These are phyloP conservation scores for Iris macrosiphon DNA, from an alignment of 106 monocot species.

Conservation along the genomic window DNA sequence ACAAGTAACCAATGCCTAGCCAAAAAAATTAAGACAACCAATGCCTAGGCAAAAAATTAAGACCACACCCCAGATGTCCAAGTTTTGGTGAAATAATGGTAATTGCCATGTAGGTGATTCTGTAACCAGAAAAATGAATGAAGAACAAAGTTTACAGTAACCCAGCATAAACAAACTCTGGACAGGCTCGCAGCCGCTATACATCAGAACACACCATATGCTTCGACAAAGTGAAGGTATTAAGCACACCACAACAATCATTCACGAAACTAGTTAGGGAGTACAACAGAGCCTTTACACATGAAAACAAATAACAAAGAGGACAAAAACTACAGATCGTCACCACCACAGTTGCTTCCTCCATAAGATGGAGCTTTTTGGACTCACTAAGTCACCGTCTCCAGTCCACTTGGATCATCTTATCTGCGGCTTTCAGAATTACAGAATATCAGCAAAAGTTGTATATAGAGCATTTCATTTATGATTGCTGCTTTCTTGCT, in stretches of 20 bases:
- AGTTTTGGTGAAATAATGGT: no score
- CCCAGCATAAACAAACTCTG: not conserved
- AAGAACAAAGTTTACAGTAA: not conserved
- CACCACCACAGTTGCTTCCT: not conserved
- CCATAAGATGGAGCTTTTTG: not conserved
- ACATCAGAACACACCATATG: not conserved
- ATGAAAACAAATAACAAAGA: not conserved
- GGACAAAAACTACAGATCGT: not conserved
- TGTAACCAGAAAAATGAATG: not conserved
- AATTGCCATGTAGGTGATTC: no score
- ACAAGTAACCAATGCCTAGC: no score
- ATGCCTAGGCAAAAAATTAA: no score
- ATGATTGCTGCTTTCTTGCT: no score
- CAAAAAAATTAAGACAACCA: no score
- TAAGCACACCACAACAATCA: slow-evolving; percentile 6
- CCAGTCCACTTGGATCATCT: slow-evolving; percentile 17
- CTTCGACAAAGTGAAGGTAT: not conserved
- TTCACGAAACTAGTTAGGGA: not conserved
- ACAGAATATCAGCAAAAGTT: no score
- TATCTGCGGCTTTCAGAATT: slow-evolving; percentile 17
- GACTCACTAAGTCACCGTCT: slow-evolving; percentile 2
- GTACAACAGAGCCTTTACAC: not conserved
- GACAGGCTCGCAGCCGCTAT: not conserved
- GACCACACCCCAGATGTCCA: no score
- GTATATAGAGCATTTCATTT: no score